Conservation (phyloP, 1,284 basidiomycete species). For the Moesziomyces sp. region DNA sequence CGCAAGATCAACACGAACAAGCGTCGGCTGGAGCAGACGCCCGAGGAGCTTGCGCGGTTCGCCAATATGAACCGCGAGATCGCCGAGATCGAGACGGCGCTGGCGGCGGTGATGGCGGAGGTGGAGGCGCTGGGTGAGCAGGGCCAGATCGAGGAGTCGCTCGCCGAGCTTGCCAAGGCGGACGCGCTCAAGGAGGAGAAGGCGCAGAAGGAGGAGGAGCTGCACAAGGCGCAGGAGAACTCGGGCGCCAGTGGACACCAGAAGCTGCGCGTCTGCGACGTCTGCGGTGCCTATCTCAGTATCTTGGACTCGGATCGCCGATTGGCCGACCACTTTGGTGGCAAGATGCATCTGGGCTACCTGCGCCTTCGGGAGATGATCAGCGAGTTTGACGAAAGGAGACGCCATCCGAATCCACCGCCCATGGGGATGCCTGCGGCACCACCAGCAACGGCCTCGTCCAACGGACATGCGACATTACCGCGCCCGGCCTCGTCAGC, state of each 20-base stretch:
- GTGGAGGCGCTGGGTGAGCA: constrained; percentile 96
- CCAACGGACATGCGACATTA: constrained; percentile 10
- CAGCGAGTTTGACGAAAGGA: constrained; percentile 72
- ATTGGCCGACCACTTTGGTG: constrained; percentile 98
- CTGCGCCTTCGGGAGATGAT: constrained; percentile 96
- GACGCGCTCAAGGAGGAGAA: constrained; percentile 98
- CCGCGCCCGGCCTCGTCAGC: background rate
- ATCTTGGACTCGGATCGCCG: constrained; percentile 98
- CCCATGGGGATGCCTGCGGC: constrained; percentile 36
- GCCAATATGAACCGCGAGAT: constrained; percentile 99
- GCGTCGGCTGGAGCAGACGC: constrained; percentile 95
- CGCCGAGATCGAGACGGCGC: constrained; percentile 97
- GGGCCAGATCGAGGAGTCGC: constrained; percentile 97
- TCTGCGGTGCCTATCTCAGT: constrained; percentile 97
- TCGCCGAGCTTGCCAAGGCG: constrained; percentile 95
- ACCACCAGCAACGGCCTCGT: constrained; percentile 6
- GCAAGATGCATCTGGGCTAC: constrained; percentile 99
- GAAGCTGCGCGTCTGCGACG: constrained; percentile 98
- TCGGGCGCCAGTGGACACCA: constrained; percentile 98
- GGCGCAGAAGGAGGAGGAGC: constrained; percentile 92
- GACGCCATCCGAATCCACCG: constrained; percentile 34
- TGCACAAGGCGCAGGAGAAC: constrained; percentile 96
- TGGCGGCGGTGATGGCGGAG: constrained; percentile 97
- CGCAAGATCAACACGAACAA: constrained; percentile 92
- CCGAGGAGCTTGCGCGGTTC: constrained; percentile 98